Evolutionary conservation across 2,329 filamentous ascomycete genomes (phyloP).

Genomic region (Colletotrichum tropicicola): DNA sequence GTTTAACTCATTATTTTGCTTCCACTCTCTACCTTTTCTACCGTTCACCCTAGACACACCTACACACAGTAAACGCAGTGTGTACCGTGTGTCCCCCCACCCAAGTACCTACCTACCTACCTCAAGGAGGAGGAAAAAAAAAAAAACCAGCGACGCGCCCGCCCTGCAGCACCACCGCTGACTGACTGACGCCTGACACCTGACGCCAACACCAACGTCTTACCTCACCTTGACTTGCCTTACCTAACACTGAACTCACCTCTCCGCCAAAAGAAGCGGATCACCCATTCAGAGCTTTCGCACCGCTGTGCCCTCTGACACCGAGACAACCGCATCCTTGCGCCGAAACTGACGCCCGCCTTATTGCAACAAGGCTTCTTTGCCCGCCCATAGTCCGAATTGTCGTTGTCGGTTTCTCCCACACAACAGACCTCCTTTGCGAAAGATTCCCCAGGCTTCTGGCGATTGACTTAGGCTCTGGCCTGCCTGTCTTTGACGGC

Average conservation of each 20-base stretch:
- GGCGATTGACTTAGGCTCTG: constrained; percentile 24
- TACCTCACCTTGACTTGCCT: constrained; percentile 5
- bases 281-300: constrained; percentile 27
- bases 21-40: not conserved
- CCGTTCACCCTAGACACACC: not conserved
- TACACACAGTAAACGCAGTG: not conserved
- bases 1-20: not conserved
- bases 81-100: not conserved
- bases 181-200: constrained; percentile 21
- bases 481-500: constrained; percentile 20
- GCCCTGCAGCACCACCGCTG: constrained; percentile 1
- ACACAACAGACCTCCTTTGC: constrained; percentile 27
- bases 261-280: constrained; percentile 25
- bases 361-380: constrained; percentile 29
- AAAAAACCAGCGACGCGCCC: not conserved
- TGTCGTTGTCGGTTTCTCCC: constrained; percentile 13
- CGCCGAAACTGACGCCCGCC: constrained; percentile 24
- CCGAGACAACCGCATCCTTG: constrained; percentile 26
- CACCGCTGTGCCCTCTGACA: not conserved
- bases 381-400: constrained; percentile 10
- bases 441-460: constrained; percentile 9
- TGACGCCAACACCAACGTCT: not conserved
- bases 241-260: constrained; percentile 26
- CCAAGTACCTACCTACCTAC: not conserved
- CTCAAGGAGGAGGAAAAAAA: not conserved